Base-by-base conservation (phyloP, 345 rosid genomes). In the Clausena lansium region DNA sequence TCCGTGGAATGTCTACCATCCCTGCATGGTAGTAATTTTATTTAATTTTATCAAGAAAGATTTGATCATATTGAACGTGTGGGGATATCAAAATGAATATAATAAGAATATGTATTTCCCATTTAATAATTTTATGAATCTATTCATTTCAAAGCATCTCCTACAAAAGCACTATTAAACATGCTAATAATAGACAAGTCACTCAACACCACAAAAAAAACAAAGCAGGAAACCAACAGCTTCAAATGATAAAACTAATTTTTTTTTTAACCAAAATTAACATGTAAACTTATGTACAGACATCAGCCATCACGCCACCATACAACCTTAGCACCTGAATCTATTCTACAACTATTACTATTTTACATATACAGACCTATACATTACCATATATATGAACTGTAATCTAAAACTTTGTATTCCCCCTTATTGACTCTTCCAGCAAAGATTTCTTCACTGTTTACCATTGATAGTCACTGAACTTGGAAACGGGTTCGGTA, bases 321-420 rank as follows among this genome's bases (percentile, higher is more conserved):
- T 20, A 24, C 9, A n/a, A 9, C 47, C 60, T 65, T 9, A 72
- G 75, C 32, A 38, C 62, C 71, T 47, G 14, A 5, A 17, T 17
- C 27, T 9, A 38, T 58, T 58, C 76, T 74, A 35, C 72, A 63
- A 62, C 76, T 62, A 62, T 72, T 17, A 55, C 52, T 73, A 64
- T 63, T 65, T 50, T 62, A 64, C 77, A 73, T 84, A 41, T 81
- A 76, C 79, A 76, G 39, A 30, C 35, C 79, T 81, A 72, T 47
- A 74, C 57, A 59, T 61, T 61, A 41, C 54, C 75, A 60, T 73
- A 33, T 28, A 17, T 22, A 2, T 11, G 1, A 67, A 24, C 52
- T 38, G 55, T 63, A 9, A 33, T 67, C 60, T 33, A 45, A 35
- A 19, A 7, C 60, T 67, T 25, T 55, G 13, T 5, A 33, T 54